Evolutionary conservation across 2,329 filamentous ascomycete genomes (phyloP).

Genomic region (Chalaropsis ovoidea): DNA sequence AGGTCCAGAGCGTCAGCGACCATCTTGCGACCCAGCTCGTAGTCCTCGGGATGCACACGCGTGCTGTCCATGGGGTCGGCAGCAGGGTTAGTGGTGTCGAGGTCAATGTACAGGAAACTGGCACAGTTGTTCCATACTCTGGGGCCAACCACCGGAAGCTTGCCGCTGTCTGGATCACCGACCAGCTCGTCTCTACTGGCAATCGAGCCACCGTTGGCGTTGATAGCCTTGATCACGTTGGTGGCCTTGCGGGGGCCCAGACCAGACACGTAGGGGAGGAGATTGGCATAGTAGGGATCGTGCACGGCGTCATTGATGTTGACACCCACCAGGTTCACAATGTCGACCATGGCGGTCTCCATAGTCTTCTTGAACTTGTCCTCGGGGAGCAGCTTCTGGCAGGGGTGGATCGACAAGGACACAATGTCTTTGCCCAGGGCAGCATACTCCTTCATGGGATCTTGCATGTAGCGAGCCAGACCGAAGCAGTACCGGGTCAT

Average conservation of each 20-base stretch:
- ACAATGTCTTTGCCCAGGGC: conserved; percentile 79
- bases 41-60: conserved; percentile 94
- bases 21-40: conserved; percentile 96
- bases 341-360: conserved; percentile 95
- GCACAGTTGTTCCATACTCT: conserved; percentile 95
- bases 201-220: conserved; percentile 78
- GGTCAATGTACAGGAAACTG: conserved; percentile 85
- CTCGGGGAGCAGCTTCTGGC: conserved; percentile 76
- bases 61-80: conserved; percentile 95
- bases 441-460: conserved; percentile 92
- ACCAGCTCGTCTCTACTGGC: conserved; percentile 78
- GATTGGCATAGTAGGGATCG: conserved; percentile 71
- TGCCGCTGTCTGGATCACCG: conserved; percentile 71
- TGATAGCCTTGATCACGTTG: conserved; percentile 64
- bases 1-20: conserved; percentile 91
- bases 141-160: conserved; percentile 69
- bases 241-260: conserved; percentile 86
- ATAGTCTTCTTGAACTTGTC: conserved; percentile 79
- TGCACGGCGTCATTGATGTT: conserved; percentile 85
- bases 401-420: conserved; percentile 79
- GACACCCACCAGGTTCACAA: conserved; percentile 93
- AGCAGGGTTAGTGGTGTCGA: conserved; percentile 67
- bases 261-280: conserved; percentile 83
- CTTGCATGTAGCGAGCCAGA: conserved; percentile 84
- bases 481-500: conserved; percentile 83